These are phyloP conservation scores for Russula earlei DNA, from an alignment of 768 basidiomycete species.

Conservation along the genomic window DNA sequence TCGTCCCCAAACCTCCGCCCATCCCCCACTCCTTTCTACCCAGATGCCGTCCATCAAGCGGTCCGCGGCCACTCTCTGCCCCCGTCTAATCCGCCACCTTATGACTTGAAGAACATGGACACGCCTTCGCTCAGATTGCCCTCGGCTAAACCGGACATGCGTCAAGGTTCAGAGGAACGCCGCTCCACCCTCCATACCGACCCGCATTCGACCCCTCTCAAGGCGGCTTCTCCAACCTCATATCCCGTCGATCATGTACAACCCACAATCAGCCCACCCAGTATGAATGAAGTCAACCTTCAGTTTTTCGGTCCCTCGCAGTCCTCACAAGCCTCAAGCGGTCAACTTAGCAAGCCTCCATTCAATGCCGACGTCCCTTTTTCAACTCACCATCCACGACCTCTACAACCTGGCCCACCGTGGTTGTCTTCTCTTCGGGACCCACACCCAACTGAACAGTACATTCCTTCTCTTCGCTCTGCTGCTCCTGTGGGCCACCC, in stretches of 20 bases:
- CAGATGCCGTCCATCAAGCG: slow-evolving; percentile 8
- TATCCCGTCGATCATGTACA: slow-evolving; percentile 6
- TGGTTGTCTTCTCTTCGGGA: background rate
- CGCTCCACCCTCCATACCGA: background rate
- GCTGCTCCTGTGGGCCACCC: background rate
- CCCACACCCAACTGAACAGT: background rate
- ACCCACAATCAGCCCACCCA: background rate
- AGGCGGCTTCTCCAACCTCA: background rate
- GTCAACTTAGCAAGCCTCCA: background rate
- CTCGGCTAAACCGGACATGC: background rate
- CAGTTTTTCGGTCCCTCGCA: slow-evolving; percentile 9
- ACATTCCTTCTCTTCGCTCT: slow-evolving; percentile 3
- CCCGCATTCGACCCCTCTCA: background rate
- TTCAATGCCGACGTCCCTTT: background rate
- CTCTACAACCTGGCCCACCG: background rate
- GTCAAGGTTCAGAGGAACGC: slow-evolving; percentile 1
- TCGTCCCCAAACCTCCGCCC: background rate
- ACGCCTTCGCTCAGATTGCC: background rate
- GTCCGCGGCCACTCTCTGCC: slow-evolving; percentile 7
- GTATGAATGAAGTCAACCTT: slow-evolving; percentile 7
- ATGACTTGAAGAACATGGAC: background rate
- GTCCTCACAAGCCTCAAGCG: slow-evolving; percentile 18
- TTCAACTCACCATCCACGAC: background rate
- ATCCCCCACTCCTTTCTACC: slow-evolving; percentile 4
- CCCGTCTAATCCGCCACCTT: background rate